These are phyloP conservation scores for Westerdykella aurantiaca DNA, from an alignment of 2,329 filamentous ascomycete genomes.

Conservation along the genomic window DNA sequence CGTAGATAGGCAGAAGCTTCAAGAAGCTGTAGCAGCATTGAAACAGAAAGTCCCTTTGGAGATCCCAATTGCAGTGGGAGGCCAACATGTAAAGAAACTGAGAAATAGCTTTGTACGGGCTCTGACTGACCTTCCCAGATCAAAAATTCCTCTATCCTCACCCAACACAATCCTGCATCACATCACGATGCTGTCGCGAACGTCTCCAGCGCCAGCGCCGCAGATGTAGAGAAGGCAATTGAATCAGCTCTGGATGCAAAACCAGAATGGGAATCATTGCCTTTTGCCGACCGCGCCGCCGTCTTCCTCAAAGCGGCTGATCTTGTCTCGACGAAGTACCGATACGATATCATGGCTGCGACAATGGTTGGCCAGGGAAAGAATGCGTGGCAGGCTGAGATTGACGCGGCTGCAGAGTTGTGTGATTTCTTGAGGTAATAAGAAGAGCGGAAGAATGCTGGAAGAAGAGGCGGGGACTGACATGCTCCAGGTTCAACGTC, in stretches of 20 bases:
- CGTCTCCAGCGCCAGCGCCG: constrained; percentile 73
- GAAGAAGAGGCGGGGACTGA: constrained; percentile 2
- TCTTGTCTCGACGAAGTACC: constrained; percentile 83
- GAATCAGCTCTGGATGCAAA: constrained; percentile 81
- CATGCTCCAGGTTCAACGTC: constrained; percentile 65
- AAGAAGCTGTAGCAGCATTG: constrained; percentile 64
- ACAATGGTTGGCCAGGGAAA: constrained; percentile 97
- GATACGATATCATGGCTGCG: constrained; percentile 92
- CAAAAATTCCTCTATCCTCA: constrained; percentile 59
- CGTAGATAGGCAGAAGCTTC: constrained; percentile 68
- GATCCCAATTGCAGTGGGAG: constrained; percentile 77
- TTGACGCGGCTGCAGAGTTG: constrained; percentile 87
- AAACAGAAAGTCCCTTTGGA: constrained; percentile 65
- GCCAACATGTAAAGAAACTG: constrained; percentile 60
- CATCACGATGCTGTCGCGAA: constrained; percentile 71
- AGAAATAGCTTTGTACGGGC: neutral
- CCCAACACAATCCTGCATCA: constrained; percentile 76
- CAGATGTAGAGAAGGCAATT: constrained; percentile 75
- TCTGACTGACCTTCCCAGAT: constrained; percentile 45
- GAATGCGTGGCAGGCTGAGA: constrained; percentile 99
- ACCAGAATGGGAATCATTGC: constrained; percentile 74
- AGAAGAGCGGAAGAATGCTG: neutral
- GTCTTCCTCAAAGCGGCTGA: constrained; percentile 96
- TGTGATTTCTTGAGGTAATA: constrained; percentile 73
- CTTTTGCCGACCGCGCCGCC: constrained; percentile 85